Evolutionary conservation across 2,329 filamentous ascomycete species (phyloP).

Genomic region (Cytospora schulzeri): DNA sequence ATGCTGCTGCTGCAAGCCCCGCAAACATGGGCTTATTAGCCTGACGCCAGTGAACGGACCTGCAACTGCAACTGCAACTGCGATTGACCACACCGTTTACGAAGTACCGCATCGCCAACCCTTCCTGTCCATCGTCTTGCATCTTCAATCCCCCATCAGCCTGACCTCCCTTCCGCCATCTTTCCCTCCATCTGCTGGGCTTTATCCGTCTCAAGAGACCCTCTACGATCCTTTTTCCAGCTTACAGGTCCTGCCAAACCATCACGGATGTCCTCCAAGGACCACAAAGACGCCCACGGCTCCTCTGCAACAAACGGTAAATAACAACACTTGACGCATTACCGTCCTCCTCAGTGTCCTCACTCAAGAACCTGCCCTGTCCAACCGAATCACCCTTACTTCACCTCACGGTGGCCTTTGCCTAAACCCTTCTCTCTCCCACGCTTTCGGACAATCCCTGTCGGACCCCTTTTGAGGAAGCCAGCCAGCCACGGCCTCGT

Average conservation of each 20-base stretch:
- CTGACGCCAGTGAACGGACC: conserved; percentile 2
- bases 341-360: conserved; percentile 14
- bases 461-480: conserved; percentile 26
- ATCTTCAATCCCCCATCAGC: conserved; percentile 8
- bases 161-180: not conserved
- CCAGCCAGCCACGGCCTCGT: conserved; percentile 19
- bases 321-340: conserved; percentile 19
- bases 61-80: not conserved
- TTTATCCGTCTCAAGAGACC: not conserved
- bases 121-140: conserved; percentile 5
- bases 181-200: not conserved
- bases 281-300: conserved; percentile 26
- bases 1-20: conserved; percentile 15
- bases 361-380: not conserved
- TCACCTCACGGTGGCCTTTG: conserved; percentile 10
- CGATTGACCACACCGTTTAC: conserved; percentile 2
- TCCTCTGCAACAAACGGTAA: conserved; percentile 27
- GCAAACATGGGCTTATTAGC: conserved; percentile 12
- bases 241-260: conserved; percentile 10
- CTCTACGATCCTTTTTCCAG: not conserved
- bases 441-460: conserved; percentile 26
- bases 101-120: conserved; percentile 2
- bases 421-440: conserved; percentile 16
- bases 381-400: not conserved
- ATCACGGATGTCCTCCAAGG: conserved; percentile 28